Evolutionary conservation across 2,329 filamentous ascomycete genomes (phyloP).

Genomic region (Claviceps pusilla): DNA sequence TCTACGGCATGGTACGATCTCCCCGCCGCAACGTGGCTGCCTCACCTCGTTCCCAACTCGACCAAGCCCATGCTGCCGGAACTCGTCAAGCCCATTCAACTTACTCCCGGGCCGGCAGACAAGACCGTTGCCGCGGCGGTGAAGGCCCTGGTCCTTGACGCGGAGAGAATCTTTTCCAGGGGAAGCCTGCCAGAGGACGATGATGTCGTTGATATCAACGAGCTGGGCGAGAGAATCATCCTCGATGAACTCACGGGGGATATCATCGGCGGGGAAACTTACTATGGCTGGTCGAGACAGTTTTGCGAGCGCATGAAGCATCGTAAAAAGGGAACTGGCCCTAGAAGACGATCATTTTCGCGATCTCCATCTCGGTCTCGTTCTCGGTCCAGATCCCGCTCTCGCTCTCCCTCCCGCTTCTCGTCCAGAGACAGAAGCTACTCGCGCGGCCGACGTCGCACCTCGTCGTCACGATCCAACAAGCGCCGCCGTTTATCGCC

Average conservation of each 20-base stretch:
- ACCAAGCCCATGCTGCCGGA: slow-evolving; percentile 57
- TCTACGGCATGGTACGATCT: slow-evolving; percentile 66
- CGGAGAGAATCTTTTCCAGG: slow-evolving; percentile 51
- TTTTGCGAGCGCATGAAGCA: slow-evolving; percentile 74
- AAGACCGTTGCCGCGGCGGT: slow-evolving; percentile 51
- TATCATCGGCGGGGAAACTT: slow-evolving; percentile 52
- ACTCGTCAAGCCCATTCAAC: slow-evolving; percentile 55
- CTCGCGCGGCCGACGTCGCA: slow-evolving; percentile 16
- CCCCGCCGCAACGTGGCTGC: slow-evolving; percentile 67
- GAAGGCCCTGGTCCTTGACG: slow-evolving; percentile 54
- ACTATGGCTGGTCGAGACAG: slow-evolving; percentile 72
- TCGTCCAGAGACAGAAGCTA: slow-evolving; percentile 10
- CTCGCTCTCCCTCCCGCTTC: slow-evolving; percentile 15
- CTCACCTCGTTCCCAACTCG: slow-evolving; percentile 63
- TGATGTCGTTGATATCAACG: slow-evolving; percentile 50
- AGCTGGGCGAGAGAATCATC: slow-evolving; percentile 55
- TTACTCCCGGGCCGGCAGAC: slow-evolving; percentile 53
- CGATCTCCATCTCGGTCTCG: slow-evolving; percentile 11
- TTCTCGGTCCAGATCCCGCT: slow-evolving; percentile 2
- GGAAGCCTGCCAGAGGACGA: slow-evolving; percentile 33
- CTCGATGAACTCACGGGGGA: slow-evolving; percentile 53
- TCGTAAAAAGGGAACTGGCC: slow-evolving; percentile 19
- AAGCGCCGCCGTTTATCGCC: slow-evolving; percentile 17
- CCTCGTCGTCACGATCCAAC: slow-evolving; percentile 16
- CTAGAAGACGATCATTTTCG: slow-evolving; percentile 21